Evolutionary conservation across 225 moss, liverwort and hornwort species (phyloP).

Genomic region (Lunularia cruciata): DNA sequence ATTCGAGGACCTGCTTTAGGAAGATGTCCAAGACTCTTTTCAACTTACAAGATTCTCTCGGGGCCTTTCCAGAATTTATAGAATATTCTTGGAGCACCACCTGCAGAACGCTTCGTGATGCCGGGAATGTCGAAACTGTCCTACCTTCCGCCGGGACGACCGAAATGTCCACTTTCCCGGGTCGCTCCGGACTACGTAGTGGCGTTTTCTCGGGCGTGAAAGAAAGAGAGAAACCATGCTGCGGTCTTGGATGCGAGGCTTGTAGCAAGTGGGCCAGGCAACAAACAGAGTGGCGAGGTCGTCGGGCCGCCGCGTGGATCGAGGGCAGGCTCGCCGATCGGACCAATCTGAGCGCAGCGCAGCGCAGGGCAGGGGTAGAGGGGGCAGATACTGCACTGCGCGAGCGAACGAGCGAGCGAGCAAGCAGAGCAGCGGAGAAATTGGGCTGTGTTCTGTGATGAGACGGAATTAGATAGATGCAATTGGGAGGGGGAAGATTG

Average conservation of each 20-base stretch:
- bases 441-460: constrained; percentile 2
- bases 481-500: neutral
- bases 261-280: neutral
- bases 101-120: neutral
- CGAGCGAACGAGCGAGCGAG: neutral
- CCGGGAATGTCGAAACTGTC: neutral
- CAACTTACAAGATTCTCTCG: too few species aligned
- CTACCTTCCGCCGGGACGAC: too few species aligned
- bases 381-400: neutral
- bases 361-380: too few species aligned
- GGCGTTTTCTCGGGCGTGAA: too few species aligned
- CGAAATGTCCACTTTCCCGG: neutral
- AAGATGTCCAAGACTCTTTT: too few species aligned
- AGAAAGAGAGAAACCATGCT: neutral
- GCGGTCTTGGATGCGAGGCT: neutral
- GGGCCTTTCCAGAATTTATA: too few species aligned
- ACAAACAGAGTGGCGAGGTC: neutral
- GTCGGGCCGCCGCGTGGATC: neutral
- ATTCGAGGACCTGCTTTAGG: too few species aligned
- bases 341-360: neutral
- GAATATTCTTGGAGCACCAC: too few species aligned
- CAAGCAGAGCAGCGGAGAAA: neutral
- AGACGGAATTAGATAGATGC: neutral
- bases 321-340: neutral
- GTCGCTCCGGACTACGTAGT: too few species aligned